Conservation (phyloP, 352 stramenopile genomes). For the Phytophthora hibernalis region DNA sequence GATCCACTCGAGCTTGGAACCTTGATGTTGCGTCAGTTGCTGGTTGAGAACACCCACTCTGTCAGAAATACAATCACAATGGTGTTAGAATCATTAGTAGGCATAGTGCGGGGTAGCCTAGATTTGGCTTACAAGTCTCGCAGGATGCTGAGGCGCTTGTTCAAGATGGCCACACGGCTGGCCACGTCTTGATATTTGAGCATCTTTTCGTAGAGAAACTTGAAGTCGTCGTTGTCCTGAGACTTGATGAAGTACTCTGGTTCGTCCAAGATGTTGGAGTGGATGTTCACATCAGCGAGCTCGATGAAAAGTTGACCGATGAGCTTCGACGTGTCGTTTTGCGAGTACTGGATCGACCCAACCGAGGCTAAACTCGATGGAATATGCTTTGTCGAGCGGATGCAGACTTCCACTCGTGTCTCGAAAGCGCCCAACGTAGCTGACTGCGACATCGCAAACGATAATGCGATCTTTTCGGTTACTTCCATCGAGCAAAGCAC, state of each 20-base stretch:
- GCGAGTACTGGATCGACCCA: conserved; percentile 90
- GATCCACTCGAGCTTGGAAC: conserved; percentile 94
- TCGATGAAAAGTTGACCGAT: conserved; percentile 92
- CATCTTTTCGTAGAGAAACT: conserved; percentile 92
- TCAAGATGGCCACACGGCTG: conserved; percentile 92
- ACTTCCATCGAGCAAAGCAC: conserved; percentile 67
- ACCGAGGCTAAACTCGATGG: conserved; percentile 84
- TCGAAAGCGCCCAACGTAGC: conserved; percentile 94
- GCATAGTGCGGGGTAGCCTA: background rate
- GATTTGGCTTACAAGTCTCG: conserved; percentile 79
- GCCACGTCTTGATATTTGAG: conserved; percentile 93
- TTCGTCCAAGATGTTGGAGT: conserved; percentile 94
- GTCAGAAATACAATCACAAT: conserved; percentile 16
- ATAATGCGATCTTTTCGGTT: conserved; percentile 91
- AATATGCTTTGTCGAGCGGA: conserved; percentile 87
- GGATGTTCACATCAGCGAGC: conserved; percentile 91
- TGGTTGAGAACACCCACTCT: conserved; percentile 92
- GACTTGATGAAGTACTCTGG: conserved; percentile 85
- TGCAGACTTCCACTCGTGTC: conserved; percentile 84
- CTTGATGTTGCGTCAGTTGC: conserved; percentile 88
- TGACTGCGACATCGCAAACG: conserved; percentile 93
- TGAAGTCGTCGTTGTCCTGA: conserved; percentile 92
- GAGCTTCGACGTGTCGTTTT: conserved; percentile 91
- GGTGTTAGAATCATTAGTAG: background rate
- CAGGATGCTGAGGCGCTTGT: conserved; percentile 94